These are phyloP conservation scores for Physcomitrellopsis africana DNA, from an alignment of 225 moss, liverwort and hornwort species.

Conservation along the genomic window DNA sequence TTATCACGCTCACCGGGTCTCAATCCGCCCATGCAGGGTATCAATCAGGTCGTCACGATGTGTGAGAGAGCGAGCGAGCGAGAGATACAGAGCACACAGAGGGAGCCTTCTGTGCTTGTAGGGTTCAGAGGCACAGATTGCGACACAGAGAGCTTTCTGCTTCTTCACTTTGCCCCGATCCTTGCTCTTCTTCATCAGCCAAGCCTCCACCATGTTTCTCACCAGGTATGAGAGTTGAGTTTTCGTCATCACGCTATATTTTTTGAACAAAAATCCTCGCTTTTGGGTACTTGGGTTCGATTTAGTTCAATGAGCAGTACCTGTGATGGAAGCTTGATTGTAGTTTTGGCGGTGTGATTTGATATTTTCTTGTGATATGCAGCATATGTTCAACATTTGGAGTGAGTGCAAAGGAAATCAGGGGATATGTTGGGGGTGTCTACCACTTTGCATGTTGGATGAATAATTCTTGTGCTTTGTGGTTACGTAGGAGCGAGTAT, in stretches of 20 bases:
- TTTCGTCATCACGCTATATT: background rate
- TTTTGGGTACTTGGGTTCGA: background rate
- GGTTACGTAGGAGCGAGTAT: slow-evolving; percentile 32
- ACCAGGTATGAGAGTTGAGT: background rate
- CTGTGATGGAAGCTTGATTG: background rate
- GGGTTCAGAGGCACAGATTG: too few relatives aligned
- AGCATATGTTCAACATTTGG: too few relatives aligned
- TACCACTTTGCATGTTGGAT: background rate
- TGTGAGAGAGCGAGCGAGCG: too few relatives aligned
- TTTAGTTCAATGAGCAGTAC: background rate
- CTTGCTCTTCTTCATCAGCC: background rate
- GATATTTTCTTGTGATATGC: too few relatives aligned
- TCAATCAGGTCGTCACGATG: too few relatives aligned
- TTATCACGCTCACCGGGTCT: too few relatives aligned
- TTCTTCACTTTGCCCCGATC: background rate
- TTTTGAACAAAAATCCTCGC: too few relatives aligned
- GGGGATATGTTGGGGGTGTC: background rate
- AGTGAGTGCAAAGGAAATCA: too few relatives aligned
- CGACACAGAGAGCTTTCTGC: background rate
- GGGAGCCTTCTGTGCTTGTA: too few relatives aligned
- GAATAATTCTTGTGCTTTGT: background rate
- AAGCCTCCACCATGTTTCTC: slow-evolving; percentile 10
- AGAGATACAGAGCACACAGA: too few relatives aligned
- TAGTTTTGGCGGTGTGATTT: background rate
- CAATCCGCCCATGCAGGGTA: too few relatives aligned